Base-by-base conservation (phyloP, 2,329 filamentous ascomycete species). In the Xylariales sp. region DNA sequence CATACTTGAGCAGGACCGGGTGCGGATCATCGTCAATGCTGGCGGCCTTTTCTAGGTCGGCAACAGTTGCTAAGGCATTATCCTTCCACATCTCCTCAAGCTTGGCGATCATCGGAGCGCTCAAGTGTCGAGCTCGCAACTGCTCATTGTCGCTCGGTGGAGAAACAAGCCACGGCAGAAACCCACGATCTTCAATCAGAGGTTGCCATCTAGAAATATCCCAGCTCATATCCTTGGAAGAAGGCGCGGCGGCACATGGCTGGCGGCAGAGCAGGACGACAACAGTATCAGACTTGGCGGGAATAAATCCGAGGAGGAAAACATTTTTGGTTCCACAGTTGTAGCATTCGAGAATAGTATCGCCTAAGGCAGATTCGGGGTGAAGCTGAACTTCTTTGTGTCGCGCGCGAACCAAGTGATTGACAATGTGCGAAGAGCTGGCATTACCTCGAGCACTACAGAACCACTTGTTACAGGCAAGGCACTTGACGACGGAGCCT, bases 271-370 rank as follows among this genome's bases (percentile, higher is more conserved):
- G 77, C 30, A 98, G 79, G 17, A 98, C 93, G 6, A 98, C 94
- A 19, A 98, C 93, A 0, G 93, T 96, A 56, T 98, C 94, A 10
- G 93, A 97, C 61, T 98, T 98, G 40, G 93, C 93, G 8, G 93
- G 94, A 51, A 98, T 98, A 61, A 98, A 98, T 6, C 93, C 93
- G 19, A 98, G 82, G 24, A 97, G 74, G 53, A 98, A 98, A 33
- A 96, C 91, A 60, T 98, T 98, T 69, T 96, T 97, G n/a, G 88
- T 96, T 32, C 91, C 93, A 63, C 93, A 98, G 66, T 96, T 97
- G 70, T 98, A 98, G 68, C 93, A 98, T 69, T 98, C 93, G 45
- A 98, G 77, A 25, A 94, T 88, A 1, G 93, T 98, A 59, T 98
- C 94, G 47, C 93, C 93, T 10, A 98, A 81, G 6, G 89, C 83